These are phyloP conservation scores for Colletotrichum sojae DNA, from an alignment of 2,329 filamentous ascomycete species.

Conservation along the genomic window DNA sequence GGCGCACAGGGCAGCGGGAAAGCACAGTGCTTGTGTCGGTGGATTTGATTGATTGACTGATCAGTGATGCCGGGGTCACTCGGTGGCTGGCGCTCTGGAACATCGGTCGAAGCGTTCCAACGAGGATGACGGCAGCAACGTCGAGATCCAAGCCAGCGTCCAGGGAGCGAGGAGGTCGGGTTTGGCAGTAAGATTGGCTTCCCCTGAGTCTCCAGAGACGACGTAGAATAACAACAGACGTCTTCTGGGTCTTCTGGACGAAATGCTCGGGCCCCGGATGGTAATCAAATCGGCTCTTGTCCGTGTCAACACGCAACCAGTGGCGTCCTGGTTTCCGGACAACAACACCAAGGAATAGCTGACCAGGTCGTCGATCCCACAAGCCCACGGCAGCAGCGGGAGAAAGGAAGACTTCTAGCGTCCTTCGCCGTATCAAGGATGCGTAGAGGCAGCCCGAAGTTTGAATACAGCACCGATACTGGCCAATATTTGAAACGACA, in stretches of 20 bases:
- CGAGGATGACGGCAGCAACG: conserved; percentile 11
- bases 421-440: conserved; percentile 10
- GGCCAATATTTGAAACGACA: conserved; percentile 34
- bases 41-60: conserved; percentile 28
- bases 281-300: conserved; percentile 15
- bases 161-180: conserved; percentile 10
- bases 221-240: conserved; percentile 26
- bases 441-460: not conserved
- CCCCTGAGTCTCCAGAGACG: conserved; percentile 10
- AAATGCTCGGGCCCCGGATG: conserved; percentile 21
- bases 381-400: not conserved
- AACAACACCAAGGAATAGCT: conserved; percentile 11
- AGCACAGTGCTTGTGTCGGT: conserved; percentile 19
- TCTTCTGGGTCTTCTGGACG: conserved; percentile 21
- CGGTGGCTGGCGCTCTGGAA: conserved; percentile 22
- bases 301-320: conserved; percentile 36
- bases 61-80: conserved; percentile 20
- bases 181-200: conserved; percentile 23
- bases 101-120: conserved; percentile 26
- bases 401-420: conserved; percentile 24
- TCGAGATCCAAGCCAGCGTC: conserved; percentile 1
- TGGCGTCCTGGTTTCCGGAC: conserved; percentile 29
- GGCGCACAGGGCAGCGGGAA: conserved; percentile 37
- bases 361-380: conserved; percentile 7
- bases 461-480: conserved; percentile 1